Conservation (phyloP, 2,329 filamentous ascomycete species). For the Ascochyta lentis region DNA sequence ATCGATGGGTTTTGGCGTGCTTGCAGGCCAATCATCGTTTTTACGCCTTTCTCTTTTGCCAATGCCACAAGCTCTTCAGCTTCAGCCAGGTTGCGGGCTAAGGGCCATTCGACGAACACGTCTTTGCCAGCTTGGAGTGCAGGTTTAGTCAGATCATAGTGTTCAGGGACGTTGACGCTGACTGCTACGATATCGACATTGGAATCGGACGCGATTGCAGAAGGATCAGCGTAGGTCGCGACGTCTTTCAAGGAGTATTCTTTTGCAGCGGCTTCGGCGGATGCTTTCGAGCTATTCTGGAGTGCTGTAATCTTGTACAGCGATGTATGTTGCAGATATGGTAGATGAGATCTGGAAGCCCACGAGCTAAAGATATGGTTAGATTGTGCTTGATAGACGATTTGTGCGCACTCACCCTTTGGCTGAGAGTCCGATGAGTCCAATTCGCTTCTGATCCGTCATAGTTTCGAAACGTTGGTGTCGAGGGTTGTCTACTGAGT, state of each 20-base stretch:
- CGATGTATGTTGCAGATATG: constrained; percentile 40
- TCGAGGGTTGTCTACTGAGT: background rate
- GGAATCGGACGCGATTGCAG: constrained; percentile 54
- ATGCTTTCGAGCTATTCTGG: constrained; percentile 55
- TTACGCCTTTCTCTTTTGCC: constrained; percentile 50
- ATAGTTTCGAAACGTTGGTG: background rate
- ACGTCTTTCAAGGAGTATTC: constrained; percentile 50
- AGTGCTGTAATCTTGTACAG: constrained; percentile 59
- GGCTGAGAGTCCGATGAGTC: constrained; percentile 44
- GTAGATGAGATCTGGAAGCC: constrained; percentile 50
- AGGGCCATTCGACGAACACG: constrained; percentile 60
- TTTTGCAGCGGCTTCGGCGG: constrained; percentile 50
- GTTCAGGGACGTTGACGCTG: constrained; percentile 53
- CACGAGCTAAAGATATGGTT: constrained; percentile 38
- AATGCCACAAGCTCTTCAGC: constrained; percentile 53
- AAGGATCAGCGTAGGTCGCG: constrained; percentile 51
- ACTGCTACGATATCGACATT: constrained; percentile 58
- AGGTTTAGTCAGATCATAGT: constrained; percentile 53
- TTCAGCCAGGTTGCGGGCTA: constrained; percentile 51
- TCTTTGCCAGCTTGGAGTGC: constrained; percentile 51
- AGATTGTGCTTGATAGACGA: background rate
- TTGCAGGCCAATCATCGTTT: constrained; percentile 59
- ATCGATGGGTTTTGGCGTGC: constrained; percentile 51
- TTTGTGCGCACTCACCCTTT: constrained; percentile 29
- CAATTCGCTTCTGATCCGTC: constrained; percentile 33